phyloP scores from a whole-genome alignment of 163 green algal species.

The Coccomyxa subellipsoidea region DNA sequence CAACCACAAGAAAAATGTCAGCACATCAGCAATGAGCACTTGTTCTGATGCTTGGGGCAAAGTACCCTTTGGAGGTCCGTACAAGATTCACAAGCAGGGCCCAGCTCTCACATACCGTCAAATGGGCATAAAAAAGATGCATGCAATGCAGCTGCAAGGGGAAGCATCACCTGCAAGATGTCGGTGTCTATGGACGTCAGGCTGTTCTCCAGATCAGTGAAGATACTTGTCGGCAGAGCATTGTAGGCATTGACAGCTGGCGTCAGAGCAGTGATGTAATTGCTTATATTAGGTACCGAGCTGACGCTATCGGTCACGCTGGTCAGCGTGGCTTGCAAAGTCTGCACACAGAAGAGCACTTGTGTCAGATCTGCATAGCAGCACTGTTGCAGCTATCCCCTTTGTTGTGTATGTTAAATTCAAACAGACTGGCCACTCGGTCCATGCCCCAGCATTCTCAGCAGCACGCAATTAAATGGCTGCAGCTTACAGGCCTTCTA shows the following conservation, averaged over 20 bases:
- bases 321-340: background rate
- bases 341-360: slow-evolving; percentile 11
- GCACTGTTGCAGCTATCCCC: background rate
- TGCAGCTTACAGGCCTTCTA: too few relatives aligned
- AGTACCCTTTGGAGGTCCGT: too few relatives aligned
- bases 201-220: background rate
- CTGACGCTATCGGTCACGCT: background rate
- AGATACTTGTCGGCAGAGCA: background rate
- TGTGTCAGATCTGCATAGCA: background rate
- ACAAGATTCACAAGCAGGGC: too few relatives aligned
- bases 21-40: background rate
- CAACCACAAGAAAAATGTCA: background rate
- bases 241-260: background rate
- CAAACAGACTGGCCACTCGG: too few relatives aligned
- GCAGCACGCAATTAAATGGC: too few relatives aligned
- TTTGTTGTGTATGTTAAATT: too few relatives aligned
- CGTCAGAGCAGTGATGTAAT: background rate
- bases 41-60: too few relatives aligned
- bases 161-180: background rate
- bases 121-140: too few relatives aligned
- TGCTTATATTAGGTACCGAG: background rate
- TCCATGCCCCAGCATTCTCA: too few relatives aligned
- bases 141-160: too few relatives aligned
- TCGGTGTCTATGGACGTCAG: background rate
- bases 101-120: too few relatives aligned